These are phyloP conservation scores for Fusarium keratoplasticum DNA, from an alignment of 2,329 filamentous ascomycete genomes.

Conservation along the genomic window DNA sequence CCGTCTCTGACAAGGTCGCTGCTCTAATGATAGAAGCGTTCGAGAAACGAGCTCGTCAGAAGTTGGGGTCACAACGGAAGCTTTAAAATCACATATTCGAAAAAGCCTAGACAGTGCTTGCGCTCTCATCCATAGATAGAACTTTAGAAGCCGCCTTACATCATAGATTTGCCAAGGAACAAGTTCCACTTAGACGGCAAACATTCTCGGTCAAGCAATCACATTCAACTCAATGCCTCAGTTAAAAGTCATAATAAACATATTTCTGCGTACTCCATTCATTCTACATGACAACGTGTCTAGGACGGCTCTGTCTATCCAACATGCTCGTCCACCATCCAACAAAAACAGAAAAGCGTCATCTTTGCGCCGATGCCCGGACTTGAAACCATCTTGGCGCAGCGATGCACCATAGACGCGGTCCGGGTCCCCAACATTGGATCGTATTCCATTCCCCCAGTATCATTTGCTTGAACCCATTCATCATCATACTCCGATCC, in stretches of 20 bases:
- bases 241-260: constrained; percentile 20
- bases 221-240: not conserved
- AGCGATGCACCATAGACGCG: constrained; percentile 5
- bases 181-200: not conserved
- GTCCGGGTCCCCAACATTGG: constrained; percentile 29
- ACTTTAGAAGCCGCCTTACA: not conserved
- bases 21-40: constrained; percentile 94
- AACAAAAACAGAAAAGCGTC: constrained; percentile 35
- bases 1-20: constrained; percentile 86
- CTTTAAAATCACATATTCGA: constrained; percentile 14
- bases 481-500: constrained; percentile 45
- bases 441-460: constrained; percentile 38
- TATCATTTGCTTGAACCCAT: constrained; percentile 38
- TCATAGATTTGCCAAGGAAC: not conserved
- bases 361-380: constrained; percentile 39
- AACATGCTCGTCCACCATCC: constrained; percentile 40
- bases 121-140: not conserved
- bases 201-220: not conserved
- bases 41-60: constrained; percentile 78
- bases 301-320: constrained; percentile 41
- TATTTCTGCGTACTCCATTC: constrained; percentile 38
- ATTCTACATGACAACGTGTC: constrained; percentile 41
- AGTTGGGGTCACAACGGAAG: constrained; percentile 37
- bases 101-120: not conserved
- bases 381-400: constrained; percentile 16